Conservation (phyloP, 257 asterid genomes). For the Anisodus acutangulus region DNA sequence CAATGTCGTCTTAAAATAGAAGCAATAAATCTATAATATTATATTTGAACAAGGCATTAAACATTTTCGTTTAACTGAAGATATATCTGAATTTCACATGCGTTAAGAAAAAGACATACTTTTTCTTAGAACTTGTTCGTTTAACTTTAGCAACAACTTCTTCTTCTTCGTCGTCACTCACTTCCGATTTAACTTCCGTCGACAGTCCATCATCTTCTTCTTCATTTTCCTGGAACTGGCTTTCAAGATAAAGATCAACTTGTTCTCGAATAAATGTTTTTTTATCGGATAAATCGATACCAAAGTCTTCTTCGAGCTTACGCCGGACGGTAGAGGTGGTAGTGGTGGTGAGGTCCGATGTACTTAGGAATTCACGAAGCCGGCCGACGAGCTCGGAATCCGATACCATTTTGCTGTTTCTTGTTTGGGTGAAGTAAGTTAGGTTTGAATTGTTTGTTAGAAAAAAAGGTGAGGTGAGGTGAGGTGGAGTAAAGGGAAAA, state of each 20-base stretch:
- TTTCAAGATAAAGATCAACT: constrained; percentile 72
- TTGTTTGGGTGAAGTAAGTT: constrained; percentile 35
- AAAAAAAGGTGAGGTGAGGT: background rate
- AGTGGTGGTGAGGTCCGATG: constrained; percentile 81
- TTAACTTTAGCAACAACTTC: constrained; percentile 27
- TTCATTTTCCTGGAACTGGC: constrained; percentile 46
- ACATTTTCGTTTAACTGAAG: too few species aligned
- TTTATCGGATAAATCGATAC: constrained; percentile 77
- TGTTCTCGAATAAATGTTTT: constrained; percentile 77
- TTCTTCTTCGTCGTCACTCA: constrained; percentile 33
- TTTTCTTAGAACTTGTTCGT: constrained; percentile 26
- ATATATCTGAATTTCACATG: background rate
- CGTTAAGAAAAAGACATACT: background rate
- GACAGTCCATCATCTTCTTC: constrained; percentile 33
- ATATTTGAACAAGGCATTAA: background rate
- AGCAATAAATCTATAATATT: background rate
- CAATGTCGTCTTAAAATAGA: background rate
- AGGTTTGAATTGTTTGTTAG: background rate
- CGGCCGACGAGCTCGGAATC: constrained; percentile 73
- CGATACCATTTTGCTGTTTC: constrained; percentile 57
- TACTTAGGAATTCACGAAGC: constrained; percentile 68
- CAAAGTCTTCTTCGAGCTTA: constrained; percentile 78
- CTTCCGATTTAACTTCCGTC: constrained; percentile 23
- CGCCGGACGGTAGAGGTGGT: constrained; percentile 75
- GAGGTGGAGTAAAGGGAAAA: constrained; percentile 38